Percentiles rank a stretch among this genome's conserved stretches.
Conservation (phyloP, 2,329 filamentous ascomycete genomes). For the Albifimbria verrucaria region DNA sequence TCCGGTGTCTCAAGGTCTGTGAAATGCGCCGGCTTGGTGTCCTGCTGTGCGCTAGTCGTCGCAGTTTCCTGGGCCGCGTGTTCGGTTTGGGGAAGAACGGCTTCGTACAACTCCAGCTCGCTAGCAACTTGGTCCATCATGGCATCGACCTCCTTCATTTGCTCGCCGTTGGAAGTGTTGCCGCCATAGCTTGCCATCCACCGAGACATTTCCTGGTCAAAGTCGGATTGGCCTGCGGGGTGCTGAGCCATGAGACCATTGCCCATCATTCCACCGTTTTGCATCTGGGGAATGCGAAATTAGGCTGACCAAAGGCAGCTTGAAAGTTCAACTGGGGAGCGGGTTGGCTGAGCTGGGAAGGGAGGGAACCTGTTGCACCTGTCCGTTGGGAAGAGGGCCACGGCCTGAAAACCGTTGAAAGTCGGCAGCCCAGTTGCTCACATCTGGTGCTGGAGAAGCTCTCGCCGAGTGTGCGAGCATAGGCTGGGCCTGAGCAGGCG, state of each 20-base stretch:
- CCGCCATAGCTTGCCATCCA: slow-evolving; percentile 37
- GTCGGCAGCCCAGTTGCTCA: slow-evolving; percentile 34
- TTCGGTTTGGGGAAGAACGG: slow-evolving; percentile 19
- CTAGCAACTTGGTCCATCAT: slow-evolving; percentile 41
- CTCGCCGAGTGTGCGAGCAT: slow-evolving; percentile 15
- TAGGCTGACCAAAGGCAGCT: slow-evolving; percentile 24
- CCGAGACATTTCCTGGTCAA: slow-evolving; percentile 36
- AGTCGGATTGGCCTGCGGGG: slow-evolving; percentile 26
- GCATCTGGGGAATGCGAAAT: slow-evolving; percentile 21
- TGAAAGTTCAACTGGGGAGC: slow-evolving; percentile 24
- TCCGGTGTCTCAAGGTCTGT: slow-evolving; percentile 28
- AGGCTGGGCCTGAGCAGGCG: slow-evolving; percentile 14
- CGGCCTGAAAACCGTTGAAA: slow-evolving; percentile 29
- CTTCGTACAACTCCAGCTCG: slow-evolving; percentile 35
- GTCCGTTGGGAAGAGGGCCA: slow-evolving; percentile 15
- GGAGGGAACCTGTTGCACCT: slow-evolving; percentile 15
- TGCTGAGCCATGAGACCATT: slow-evolving; percentile 16
- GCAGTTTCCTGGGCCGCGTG: slow-evolving; percentile 7
- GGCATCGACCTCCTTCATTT: slow-evolving; percentile 37
- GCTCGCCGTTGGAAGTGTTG: slow-evolving; percentile 19
- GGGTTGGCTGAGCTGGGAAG: slow-evolving; percentile 17
- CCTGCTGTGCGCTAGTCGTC: neutral
- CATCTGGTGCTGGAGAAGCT: slow-evolving; percentile 17
- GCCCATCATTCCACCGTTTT: slow-evolving; percentile 19
- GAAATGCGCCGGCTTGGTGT: slow-evolving; percentile 8